Evolutionary conservation across 2,329 filamentous ascomycete species (phyloP).

Genomic region (Colletotrichum zoysiae): DNA sequence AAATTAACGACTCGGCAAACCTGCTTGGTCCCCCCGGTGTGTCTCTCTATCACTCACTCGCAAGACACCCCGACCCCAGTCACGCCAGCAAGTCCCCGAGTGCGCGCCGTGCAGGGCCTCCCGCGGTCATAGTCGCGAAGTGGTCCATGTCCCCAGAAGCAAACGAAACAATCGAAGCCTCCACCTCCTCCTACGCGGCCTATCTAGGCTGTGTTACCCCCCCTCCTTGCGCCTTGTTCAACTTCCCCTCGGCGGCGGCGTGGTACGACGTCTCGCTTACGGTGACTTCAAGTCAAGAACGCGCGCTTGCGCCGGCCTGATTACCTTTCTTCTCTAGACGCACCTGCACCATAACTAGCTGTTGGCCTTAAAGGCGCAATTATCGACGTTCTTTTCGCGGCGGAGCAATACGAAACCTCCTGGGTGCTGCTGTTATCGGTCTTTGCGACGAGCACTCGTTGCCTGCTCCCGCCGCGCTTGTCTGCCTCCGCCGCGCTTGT

Average conservation of each 20-base stretch:
- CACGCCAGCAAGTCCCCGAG: slow-evolving; percentile 37
- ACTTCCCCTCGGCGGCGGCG: slow-evolving; percentile 35
- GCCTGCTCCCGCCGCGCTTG: slow-evolving; percentile 23
- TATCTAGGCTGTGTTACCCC: slow-evolving; percentile 37
- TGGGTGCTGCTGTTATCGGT: slow-evolving; percentile 17
- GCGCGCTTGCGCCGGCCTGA: slow-evolving; percentile 39
- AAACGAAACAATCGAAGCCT: slow-evolving; percentile 40
- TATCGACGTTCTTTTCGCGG: slow-evolving; percentile 10
- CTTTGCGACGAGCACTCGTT: slow-evolving; percentile 24
- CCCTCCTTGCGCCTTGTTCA: slow-evolving; percentile 36
- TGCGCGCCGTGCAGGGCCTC: slow-evolving; percentile 41
- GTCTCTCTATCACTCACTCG: slow-evolving; percentile 8
- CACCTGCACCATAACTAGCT: background rate
- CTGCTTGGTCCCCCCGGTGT: slow-evolving; percentile 27
- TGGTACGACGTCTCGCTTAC: slow-evolving; percentile 28
- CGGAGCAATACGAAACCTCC: slow-evolving; percentile 6
- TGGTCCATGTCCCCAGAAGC: slow-evolving; percentile 29
- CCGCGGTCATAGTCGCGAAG: slow-evolving; percentile 33
- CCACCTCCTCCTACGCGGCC: slow-evolving; percentile 32
- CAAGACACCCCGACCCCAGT: slow-evolving; percentile 34
- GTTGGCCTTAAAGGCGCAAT: background rate
- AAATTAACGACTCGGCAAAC: slow-evolving; percentile 37
- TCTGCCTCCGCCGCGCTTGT: slow-evolving; percentile 28
- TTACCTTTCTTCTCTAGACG: slow-evolving; percentile 23
- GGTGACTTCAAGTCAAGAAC: slow-evolving; percentile 34